phyloP scores from a whole-genome alignment of 2,329 filamentous ascomycete species.

The Penicillium sp. region DNA sequence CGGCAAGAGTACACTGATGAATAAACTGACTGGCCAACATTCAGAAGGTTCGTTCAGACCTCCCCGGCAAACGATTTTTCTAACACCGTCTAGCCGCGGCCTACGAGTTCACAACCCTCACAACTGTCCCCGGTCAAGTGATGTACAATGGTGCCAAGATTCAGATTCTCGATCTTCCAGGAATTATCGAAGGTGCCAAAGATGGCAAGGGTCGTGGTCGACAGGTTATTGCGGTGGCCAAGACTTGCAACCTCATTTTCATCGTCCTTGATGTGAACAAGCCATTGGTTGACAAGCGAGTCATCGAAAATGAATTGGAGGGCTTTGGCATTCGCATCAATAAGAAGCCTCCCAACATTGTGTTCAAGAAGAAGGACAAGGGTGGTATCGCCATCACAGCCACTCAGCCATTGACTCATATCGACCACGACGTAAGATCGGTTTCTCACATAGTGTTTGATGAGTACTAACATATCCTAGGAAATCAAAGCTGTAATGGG shows the following conservation, averaged over 20 bases:
- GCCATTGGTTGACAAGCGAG: conserved; percentile 86
- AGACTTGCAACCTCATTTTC: conserved; percentile 97
- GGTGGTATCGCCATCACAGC: conserved; percentile 93
- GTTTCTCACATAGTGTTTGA: not conserved
- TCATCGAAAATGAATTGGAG: conserved; percentile 91
- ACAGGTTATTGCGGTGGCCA: conserved; percentile 96
- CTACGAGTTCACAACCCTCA: conserved; percentile 97
- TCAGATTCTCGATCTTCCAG: conserved; percentile 94
- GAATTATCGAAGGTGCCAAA: conserved; percentile 97
- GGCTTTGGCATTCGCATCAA: conserved; percentile 97
- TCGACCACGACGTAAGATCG: conserved; percentile 62
- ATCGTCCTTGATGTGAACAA: conserved; percentile 98
- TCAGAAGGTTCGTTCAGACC: conserved; percentile 55
- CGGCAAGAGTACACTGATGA: conserved; percentile 97
- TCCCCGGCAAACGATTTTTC: conserved; percentile 10
- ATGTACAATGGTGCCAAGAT: conserved; percentile 93
- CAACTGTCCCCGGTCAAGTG: conserved; percentile 92
- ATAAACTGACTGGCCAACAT: conserved; percentile 83
- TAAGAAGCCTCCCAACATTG: conserved; percentile 92
- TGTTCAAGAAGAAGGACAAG: conserved; percentile 99
- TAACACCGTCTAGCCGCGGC: conserved; percentile 56
- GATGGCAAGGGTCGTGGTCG: conserved; percentile 94
- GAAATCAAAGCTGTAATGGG: conserved; percentile 97
- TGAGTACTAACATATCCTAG: conserved; percentile 23
- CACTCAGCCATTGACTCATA: conserved; percentile 83